Conservation (phyloP, 129 eudicot species). For the Chrysanthemum seticuspe region DNA sequence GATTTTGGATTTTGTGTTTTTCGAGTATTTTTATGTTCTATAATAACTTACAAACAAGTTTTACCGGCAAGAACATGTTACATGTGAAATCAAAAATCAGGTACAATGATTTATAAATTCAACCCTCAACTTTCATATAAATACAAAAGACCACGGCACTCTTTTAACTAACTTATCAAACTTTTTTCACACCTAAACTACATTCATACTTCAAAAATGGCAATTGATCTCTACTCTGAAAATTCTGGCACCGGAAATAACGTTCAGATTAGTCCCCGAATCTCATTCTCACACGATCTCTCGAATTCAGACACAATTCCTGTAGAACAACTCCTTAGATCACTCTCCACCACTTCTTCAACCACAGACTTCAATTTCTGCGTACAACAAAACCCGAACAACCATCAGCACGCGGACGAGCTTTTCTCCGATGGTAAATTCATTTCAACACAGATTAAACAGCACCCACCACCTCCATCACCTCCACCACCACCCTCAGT, state of each 20-base stretch:
- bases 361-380: slow-evolving; percentile 72
- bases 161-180: slow-evolving; percentile 19
- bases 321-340: slow-evolving; percentile 58
- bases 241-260: slow-evolving; percentile 35
- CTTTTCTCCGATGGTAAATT: slow-evolving; percentile 34
- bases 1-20: background rate
- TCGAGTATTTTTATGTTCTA: background rate
- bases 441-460: slow-evolving; percentile 29
- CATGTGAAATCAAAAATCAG: background rate
- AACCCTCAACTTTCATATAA: slow-evolving; percentile 15
- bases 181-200: background rate
- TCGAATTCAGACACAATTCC: slow-evolving; percentile 59
- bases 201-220: slow-evolving; percentile 39
- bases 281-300: slow-evolving; percentile 81
- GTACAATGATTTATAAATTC: slow-evolving; percentile 5
- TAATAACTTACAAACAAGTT: background rate
- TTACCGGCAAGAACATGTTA: background rate
- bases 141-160: background rate
- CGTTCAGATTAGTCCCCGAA: slow-evolving; percentile 58
- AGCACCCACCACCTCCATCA: slow-evolving; percentile 2
- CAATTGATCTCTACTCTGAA: slow-evolving; percentile 62
- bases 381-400: slow-evolving; percentile 29
- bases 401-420: slow-evolving; percentile 36
- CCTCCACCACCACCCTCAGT: slow-evolving; percentile 22
- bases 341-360: slow-evolving; percentile 40